Percentiles rank a stretch among this genome's conserved stretches.
These are phyloP conservation scores for Saksenaea vasiformis DNA, from an alignment of 371 early-diverging fungal genomes.

Conservation along the genomic window DNA sequence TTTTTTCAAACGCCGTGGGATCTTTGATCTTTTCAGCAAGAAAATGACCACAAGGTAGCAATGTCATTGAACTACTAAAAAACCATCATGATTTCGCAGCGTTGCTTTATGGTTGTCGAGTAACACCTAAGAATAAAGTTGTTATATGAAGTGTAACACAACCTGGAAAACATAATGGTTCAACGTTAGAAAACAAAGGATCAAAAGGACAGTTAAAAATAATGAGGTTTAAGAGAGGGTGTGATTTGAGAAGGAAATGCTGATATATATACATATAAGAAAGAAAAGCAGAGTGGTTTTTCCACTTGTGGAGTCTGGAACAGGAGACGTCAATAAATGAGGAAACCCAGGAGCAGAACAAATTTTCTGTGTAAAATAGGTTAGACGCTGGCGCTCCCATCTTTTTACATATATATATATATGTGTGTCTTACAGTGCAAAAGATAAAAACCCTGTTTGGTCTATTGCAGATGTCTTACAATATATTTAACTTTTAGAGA, in stretches of 20 bases:
- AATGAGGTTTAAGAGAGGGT: not conserved
- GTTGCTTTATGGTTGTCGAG: no score
- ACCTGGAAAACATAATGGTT: no score
- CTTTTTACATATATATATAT: not conserved
- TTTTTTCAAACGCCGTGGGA: no score
- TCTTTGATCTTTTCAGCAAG: no score
- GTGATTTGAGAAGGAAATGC: not conserved
- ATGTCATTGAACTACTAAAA: no score
- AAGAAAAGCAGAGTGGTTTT: not conserved
- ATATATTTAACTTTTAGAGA: not conserved
- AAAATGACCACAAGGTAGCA: no score
- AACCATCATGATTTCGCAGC: no score
- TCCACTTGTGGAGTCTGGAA: not conserved
- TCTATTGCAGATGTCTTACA: not conserved
- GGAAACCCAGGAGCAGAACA: not conserved
- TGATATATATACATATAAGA: not conserved
- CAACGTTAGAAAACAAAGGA: no score
- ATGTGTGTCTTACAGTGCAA: not conserved
- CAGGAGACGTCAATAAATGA: not conserved
- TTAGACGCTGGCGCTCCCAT: not conserved
- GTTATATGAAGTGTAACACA: no score
- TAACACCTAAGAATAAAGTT: no score
- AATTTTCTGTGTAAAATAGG: not conserved
- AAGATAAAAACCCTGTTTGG: no score
- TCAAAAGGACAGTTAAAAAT: not conserved